Base-by-base conservation (phyloP, 2,329 filamentous ascomycete species). In the Cladosporium sp. region DNA sequence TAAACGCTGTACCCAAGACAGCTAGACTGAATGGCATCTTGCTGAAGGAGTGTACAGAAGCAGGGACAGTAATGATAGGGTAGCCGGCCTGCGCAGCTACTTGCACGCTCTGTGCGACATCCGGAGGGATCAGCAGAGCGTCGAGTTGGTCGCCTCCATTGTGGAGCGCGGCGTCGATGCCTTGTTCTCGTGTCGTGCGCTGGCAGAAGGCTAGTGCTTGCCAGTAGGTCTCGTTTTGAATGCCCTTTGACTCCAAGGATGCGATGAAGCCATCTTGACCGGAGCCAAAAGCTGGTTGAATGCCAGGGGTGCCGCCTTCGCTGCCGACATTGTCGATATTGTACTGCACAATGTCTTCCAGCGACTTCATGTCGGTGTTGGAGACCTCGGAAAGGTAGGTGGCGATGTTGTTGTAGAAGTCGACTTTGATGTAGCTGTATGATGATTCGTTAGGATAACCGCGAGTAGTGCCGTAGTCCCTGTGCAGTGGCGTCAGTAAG, bases 31-130 rank as follows among this genome's bases (percentile, higher is more conserved):
- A 82, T 5, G 80, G 80, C 78, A 83, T 80, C 1, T 79, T 79
- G 3, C 70, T 78, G 6, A 74, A 77, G 10, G 76, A 69, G 68
- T 84, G 80, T 6, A 86, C 78, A 1, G 88, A 88, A 0, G 83
- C 87, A 0, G 90, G 90, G 1, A 93, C 74, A 0, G 89, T 91
- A 59, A 92, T 81, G 73, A 91, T 83, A 0, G 90, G 90, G 72
- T 92, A 93, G 0, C 90, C 89, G 8, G 90, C 91, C 77, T 92
- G 89, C 0, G 91, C 90, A 0, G 89, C 88, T 66, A 91, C 85
- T 76, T 91, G 87, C 67, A 87, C 87, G 4, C 85, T 85, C 74
- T 91, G 88, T 0, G 84, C 89, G 3, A 89, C 87, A 71, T 90
- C 86, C 0, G 89, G 82, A 5, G 90, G 90, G 0, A 91, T 88